Evolutionary conservation across 139 green algal genomes (phyloP).

Genomic region (Chlamydomonas sp.): DNA sequence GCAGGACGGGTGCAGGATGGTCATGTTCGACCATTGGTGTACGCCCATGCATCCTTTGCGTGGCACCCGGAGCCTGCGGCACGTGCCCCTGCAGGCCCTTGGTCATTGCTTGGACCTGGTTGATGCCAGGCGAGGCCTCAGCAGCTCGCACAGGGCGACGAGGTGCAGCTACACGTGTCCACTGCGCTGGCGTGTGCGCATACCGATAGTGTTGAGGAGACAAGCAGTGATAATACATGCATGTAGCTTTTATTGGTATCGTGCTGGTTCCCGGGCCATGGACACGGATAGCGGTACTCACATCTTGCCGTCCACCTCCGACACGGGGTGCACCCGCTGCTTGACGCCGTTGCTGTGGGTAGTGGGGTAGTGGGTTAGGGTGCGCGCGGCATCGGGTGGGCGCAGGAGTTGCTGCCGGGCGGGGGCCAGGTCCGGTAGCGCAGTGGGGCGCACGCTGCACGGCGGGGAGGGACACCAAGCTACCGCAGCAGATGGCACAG

Average conservation of each 20-base stretch:
- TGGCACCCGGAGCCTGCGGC: too few relatives aligned
- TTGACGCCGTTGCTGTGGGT: slow-evolving; percentile 44
- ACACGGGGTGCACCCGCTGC: slow-evolving; percentile 43
- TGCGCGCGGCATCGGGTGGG: background rate
- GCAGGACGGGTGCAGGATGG: background rate
- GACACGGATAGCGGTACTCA: background rate
- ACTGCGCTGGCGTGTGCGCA: background rate
- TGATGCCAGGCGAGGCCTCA: background rate
- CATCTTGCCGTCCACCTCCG: slow-evolving; percentile 42
- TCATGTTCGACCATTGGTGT: too few relatives aligned
- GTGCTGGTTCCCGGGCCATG: background rate
- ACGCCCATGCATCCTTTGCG: too few relatives aligned
- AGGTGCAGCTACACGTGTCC: background rate
- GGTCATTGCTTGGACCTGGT: too few relatives aligned
- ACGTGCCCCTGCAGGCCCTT: too few relatives aligned
- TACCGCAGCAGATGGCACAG: background rate
- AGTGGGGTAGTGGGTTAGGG: background rate
- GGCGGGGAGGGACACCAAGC: background rate
- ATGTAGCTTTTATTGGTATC: background rate
- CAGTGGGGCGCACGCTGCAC: slow-evolving; percentile 4
- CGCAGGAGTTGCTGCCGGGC: background rate
- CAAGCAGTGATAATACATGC: background rate
- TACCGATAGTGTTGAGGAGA: background rate
- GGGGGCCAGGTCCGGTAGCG: too few relatives aligned
- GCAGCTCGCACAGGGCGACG: background rate